Evolutionary conservation across 2,329 filamentous ascomycete genomes (phyloP).

Genomic region (Magnaporthales sp.): DNA sequence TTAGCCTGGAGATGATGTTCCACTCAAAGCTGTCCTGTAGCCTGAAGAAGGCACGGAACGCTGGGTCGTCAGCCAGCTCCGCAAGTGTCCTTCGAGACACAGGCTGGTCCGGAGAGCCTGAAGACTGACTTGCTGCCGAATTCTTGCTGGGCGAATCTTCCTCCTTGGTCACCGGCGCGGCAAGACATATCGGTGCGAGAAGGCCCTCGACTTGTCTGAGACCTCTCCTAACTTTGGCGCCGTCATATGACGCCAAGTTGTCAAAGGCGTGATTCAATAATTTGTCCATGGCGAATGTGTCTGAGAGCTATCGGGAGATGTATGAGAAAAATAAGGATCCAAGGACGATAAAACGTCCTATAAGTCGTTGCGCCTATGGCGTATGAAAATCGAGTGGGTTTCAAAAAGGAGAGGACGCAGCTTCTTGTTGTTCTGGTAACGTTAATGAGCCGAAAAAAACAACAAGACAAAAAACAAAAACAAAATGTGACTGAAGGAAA

Average conservation of each 20-base stretch:
- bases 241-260: conserved; percentile 89
- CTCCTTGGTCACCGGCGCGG: conserved; percentile 29
- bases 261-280: conserved; percentile 90
- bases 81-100: conserved; percentile 51
- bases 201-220: conserved; percentile 89
- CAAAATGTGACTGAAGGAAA: not conserved
- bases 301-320: not conserved
- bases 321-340: not conserved
- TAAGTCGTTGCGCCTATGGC: not conserved
- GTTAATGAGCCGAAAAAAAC: not conserved
- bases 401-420: not conserved
- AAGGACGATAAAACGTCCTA: not conserved
- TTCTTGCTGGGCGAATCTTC: conserved; percentile 24
- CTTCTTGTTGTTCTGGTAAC: not conserved
- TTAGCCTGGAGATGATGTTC: conserved; percentile 84
- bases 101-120: conserved; percentile 21
- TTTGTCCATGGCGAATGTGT: conserved; percentile 62
- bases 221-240: conserved; percentile 84
- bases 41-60: conserved; percentile 93
- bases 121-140: conserved; percentile 3
- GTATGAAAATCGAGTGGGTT: not conserved
- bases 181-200: conserved; percentile 88
- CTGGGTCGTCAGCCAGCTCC: conserved; percentile 71
- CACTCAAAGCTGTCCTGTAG: conserved; percentile 95
- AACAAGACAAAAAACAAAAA: not conserved